phyloP scores from a whole-genome alignment of 2,329 filamentous ascomycete genomes.

The Epichloe sylvatica region DNA sequence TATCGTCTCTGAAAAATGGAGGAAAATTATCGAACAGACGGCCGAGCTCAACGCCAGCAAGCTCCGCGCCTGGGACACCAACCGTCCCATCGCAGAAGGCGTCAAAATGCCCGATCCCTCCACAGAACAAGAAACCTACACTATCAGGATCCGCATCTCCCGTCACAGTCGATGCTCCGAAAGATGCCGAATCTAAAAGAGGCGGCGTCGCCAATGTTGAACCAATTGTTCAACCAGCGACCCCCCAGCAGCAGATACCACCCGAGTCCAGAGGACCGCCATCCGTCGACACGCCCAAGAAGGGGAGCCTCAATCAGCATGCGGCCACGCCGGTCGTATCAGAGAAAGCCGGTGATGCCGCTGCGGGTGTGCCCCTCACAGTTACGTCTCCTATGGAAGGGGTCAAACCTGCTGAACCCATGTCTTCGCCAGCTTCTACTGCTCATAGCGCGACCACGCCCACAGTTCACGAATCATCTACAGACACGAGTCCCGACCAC shows the following conservation, averaged over 20 bases:
- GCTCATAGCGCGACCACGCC: slow-evolving; percentile 63
- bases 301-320: not conserved
- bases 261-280: not conserved
- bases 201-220: not conserved
- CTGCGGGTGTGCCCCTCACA: slow-evolving; percentile 10
- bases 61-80: slow-evolving; percentile 1
- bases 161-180: not conserved
- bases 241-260: not conserved
- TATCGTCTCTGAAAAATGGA: slow-evolving; percentile 5
- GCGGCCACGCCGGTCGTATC: not conserved
- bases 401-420: slow-evolving; percentile 26
- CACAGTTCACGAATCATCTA: slow-evolving; percentile 50
- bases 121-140: slow-evolving; percentile 4
- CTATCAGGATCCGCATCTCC: not conserved
- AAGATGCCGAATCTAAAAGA: not conserved
- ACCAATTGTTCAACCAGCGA: not conserved
- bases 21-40: slow-evolving; percentile 5
- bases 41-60: slow-evolving; percentile 6
- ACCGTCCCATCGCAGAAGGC: not conserved
- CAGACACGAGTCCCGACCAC: slow-evolving; percentile 61
- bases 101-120: not conserved
- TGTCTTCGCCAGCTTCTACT: slow-evolving; percentile 50
- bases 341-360: not conserved
- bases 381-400: slow-evolving; percentile 24
- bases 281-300: not conserved